Evolutionary conservation across 176 grass and related monocot species (phyloP).

Genomic region (Pontederia paniculata): DNA sequence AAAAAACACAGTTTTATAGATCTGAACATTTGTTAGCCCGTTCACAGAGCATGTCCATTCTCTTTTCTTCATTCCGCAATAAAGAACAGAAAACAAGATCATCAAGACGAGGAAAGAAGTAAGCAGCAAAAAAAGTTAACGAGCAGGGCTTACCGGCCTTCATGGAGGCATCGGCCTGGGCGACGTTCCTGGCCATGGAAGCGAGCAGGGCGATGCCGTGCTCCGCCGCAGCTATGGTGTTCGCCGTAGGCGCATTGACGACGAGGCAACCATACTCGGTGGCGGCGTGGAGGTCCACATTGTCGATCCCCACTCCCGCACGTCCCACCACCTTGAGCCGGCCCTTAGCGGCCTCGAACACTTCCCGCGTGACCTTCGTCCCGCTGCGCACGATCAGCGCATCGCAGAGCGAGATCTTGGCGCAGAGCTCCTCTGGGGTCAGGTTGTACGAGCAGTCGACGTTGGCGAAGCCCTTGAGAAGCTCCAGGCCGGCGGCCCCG

Average conservation of each 20-base stretch:
- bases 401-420: slow-evolving; percentile 1
- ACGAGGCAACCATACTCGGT: background rate
- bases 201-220: slow-evolving; percentile 1
- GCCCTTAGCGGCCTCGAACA: slow-evolving; percentile 2
- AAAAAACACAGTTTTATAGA: background rate
- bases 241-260: slow-evolving; percentile 4
- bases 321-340: slow-evolving; percentile 7
- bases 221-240: slow-evolving; percentile 6
- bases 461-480: background rate
- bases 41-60: background rate
- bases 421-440: background rate
- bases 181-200: slow-evolving; percentile 1
- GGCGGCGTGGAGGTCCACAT: slow-evolving; percentile 6
- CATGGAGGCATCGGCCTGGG: slow-evolving; percentile 8
- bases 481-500: background rate
- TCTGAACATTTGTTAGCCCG: background rate
- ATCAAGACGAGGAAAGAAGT: background rate
- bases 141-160: background rate
- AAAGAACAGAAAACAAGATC: background rate
- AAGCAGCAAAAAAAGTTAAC: background rate
- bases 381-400: slow-evolving; percentile 1
- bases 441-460: slow-evolving; percentile 2
- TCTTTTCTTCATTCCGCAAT: background rate
- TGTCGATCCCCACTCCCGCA: slow-evolving; percentile 3
- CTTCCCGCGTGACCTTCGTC: slow-evolving; percentile 7